Base-by-base conservation (phyloP, 2,329 filamentous ascomycete genomes). In the Alternaria infectoria region DNA sequence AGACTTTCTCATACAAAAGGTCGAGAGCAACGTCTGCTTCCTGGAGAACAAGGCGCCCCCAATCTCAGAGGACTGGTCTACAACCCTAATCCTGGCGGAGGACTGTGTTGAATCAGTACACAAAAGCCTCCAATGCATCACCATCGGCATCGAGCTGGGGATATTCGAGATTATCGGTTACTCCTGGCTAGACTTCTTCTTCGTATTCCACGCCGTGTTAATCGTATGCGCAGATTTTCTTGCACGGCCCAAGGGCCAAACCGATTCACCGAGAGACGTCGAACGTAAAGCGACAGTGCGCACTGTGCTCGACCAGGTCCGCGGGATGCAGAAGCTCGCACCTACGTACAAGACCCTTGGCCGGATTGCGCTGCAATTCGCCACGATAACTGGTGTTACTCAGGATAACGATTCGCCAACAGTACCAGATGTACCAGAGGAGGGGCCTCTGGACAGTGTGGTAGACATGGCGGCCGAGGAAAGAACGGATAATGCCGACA, bases 211-310 rank as follows among this genome's bases (percentile, higher is more conserved):
- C n/a, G 68, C 68, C 1, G 52, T 75, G 2, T 23, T 76, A 6
- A 71, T 76, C 6, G 66, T 74, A 13, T 75, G 74, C 43, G 67
- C 69, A 15, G 72, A 75, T 51, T 75, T 75, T 25, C 70, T 75
- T 26, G 71, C 69, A 4, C 70, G 73, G 15, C 70, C 72, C 4
- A 67, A 57, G 40, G 62, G 59, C 5, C 67, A 70, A 21, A 45
- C 17, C 3, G 70, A 74, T 23, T 69, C 70, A 8, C 40, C 54
- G 4, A 70, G 64, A 43, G 73, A 75, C 54, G 40, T 49, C 4
- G 65, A 71, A 56, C 64, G 74, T 15, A 76, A 75, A 45, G 57
- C 59, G 19, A 67, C 63, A 21, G 71, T 75, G 47, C 61, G 66
- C 23, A 54, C 57, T 23, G 68, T 74, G 59, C 61, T 75, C 6